Conservation (phyloP, 306 rosid species). For the Purshia tridentata region DNA sequence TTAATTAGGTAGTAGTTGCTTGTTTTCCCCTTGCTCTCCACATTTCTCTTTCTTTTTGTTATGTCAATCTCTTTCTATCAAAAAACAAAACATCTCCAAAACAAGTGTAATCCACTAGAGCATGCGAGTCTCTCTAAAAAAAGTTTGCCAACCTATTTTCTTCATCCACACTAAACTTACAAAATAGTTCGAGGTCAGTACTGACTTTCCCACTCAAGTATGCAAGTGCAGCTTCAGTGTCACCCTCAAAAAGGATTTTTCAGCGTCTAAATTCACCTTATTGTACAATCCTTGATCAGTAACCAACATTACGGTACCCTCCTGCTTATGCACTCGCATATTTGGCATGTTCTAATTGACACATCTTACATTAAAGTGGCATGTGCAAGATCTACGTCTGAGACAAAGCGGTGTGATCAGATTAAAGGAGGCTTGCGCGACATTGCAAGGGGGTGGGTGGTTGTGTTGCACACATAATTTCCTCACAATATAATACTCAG, state of each 20-base stretch:
- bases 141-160: neutral
- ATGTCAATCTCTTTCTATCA: too few species aligned
- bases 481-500: too few species aligned
- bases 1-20: too few species aligned
- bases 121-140: neutral
- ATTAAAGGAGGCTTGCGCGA: too few species aligned
- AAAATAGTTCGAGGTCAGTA: neutral
- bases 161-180: neutral
- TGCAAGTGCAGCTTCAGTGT: neutral
- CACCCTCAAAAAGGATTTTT: neutral
- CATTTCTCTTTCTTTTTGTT: too few species aligned
- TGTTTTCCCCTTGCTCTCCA: too few species aligned
- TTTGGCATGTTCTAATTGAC: neutral
- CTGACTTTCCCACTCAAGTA: neutral
- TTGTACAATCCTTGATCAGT: neutral
- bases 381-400: too few species aligned
- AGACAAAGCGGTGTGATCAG: too few species aligned
- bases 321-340: neutral
- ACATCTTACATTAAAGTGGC: neutral
- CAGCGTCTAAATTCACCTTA: neutral
- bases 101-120: neutral
- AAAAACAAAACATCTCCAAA: neutral
- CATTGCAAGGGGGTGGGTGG: too few species aligned
- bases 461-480: too few species aligned
- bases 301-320: neutral